Conservation (phyloP, 257 asterid genomes). For the Striga asiatica region DNA sequence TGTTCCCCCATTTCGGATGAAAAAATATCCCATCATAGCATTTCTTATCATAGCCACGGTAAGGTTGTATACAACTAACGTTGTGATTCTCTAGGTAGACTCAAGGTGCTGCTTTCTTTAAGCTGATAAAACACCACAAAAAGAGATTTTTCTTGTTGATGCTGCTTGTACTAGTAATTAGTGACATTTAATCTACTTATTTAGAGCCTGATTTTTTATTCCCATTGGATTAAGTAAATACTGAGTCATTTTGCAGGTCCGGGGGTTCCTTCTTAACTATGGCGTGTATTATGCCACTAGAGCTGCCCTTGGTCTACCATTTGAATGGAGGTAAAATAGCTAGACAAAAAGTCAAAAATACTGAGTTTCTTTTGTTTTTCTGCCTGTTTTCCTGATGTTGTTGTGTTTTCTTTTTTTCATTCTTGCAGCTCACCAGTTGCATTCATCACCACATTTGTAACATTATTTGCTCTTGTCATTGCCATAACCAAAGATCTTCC, state of each 20-base stretch:
- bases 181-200: neutral
- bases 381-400: conserved; percentile 2
- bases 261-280: conserved; percentile 90
- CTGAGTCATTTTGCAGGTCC: conserved; percentile 43
- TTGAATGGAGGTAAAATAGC: conserved; percentile 81
- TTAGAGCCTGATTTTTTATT: neutral
- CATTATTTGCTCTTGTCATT: conserved; percentile 86
- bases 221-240: conserved; percentile 5
- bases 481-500: conserved; percentile 99
- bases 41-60: conserved; percentile 97
- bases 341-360: neutral
- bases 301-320: conserved; percentile 87
- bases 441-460: conserved; percentile 90
- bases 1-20: conserved; percentile 95
- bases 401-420: conserved; percentile 1
- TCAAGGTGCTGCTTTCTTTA: neutral
- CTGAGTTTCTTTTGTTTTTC: conserved; percentile 1
- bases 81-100: no score
- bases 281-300: conserved; percentile 96
- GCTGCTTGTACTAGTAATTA: neutral
- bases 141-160: neutral
- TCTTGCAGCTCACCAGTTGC: conserved; percentile 90
- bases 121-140: neutral
- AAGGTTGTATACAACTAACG: conserved; percentile 14
- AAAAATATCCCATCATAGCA: conserved; percentile 69